Evolutionary conservation across 257 asterid species (phyloP).

Genomic region (Solanum paucissectum): DNA sequence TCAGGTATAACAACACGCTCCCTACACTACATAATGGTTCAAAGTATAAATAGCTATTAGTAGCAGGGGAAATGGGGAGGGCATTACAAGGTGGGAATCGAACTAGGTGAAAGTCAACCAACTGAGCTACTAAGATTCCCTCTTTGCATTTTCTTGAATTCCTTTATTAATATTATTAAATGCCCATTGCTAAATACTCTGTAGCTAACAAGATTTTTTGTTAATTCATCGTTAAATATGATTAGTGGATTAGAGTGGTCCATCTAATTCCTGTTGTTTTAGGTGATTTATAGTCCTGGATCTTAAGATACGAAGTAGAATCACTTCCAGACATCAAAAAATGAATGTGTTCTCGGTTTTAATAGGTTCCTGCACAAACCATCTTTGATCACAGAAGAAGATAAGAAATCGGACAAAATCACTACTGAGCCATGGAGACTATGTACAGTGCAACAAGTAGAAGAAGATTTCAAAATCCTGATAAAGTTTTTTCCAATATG

Average conservation of each 20-base stretch:
- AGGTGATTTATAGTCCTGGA: neutral
- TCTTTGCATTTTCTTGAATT: neutral
- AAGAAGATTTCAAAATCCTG: constrained; percentile 11
- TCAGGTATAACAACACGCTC: constrained; percentile 15
- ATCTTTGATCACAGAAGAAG: constrained; percentile 3
- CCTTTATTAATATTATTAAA: neutral
- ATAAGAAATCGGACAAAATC: neutral
- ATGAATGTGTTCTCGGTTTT: neutral
- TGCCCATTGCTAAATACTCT: neutral
- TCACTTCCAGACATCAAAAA: neutral
- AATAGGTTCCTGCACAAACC: constrained; percentile 9
- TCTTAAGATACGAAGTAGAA: neutral
- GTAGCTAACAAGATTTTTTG: neutral
- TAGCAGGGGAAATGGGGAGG: neutral
- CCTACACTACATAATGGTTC: neutral
- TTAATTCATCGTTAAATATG: too few species aligned
- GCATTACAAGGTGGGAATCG: too few species aligned
- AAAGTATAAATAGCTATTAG: neutral
- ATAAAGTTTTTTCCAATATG: constrained; percentile 4
- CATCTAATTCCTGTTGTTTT: neutral
- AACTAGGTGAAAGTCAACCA: too few species aligned
- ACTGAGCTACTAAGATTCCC: too few species aligned
- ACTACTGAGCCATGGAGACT: constrained; percentile 4
- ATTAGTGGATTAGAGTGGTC: too few species aligned
- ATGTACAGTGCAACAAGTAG: constrained; percentile 6